These are phyloP conservation scores for Botrytis elliptica DNA, from an alignment of 2,329 filamentous ascomycete genomes.

Conservation along the genomic window DNA sequence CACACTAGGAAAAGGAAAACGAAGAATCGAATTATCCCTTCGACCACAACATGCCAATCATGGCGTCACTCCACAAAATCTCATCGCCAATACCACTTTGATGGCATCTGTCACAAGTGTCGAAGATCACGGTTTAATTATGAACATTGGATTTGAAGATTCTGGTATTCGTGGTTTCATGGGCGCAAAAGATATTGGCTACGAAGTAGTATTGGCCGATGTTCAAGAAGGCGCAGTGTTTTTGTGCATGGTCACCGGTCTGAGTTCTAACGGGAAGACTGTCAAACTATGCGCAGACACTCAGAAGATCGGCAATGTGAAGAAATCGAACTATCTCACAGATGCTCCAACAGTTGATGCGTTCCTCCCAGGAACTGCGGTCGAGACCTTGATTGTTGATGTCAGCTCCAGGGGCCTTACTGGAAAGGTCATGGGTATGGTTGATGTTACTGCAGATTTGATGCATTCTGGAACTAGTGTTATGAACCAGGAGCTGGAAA, in stretches of 20 bases:
- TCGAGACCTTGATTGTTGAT: slow-evolving; percentile 79
- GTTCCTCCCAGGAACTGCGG: slow-evolving; percentile 88
- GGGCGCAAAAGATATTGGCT: slow-evolving; percentile 75
- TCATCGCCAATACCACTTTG: slow-evolving; percentile 73
- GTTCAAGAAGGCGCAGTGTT: slow-evolving; percentile 83
- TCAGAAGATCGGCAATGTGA: slow-evolving; percentile 64
- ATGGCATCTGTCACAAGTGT: slow-evolving; percentile 88
- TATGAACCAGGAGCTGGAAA: slow-evolving; percentile 66
- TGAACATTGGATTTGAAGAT: slow-evolving; percentile 80
- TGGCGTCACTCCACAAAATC: slow-evolving; percentile 67
- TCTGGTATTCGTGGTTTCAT: slow-evolving; percentile 76
- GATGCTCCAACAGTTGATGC: slow-evolving; percentile 84
- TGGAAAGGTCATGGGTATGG: slow-evolving; percentile 87
- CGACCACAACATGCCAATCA: slow-evolving; percentile 76
- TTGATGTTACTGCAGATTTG: slow-evolving; percentile 87
- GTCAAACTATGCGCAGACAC: slow-evolving; percentile 79
- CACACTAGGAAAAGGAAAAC: slow-evolving; percentile 56
- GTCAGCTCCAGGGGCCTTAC: slow-evolving; percentile 71
- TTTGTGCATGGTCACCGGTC: slow-evolving; percentile 75
- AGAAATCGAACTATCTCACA: slow-evolving; percentile 63
- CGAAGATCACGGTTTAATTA: slow-evolving; percentile 93
- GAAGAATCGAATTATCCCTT: slow-evolving; percentile 83
- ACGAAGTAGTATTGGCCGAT: slow-evolving; percentile 60
- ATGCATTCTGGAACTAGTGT: slow-evolving; percentile 81
- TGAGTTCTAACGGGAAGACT: slow-evolving; percentile 75